Base-by-base conservation (phyloP, 2,329 filamentous ascomycete genomes). In the Hypoxylon sp. region DNA sequence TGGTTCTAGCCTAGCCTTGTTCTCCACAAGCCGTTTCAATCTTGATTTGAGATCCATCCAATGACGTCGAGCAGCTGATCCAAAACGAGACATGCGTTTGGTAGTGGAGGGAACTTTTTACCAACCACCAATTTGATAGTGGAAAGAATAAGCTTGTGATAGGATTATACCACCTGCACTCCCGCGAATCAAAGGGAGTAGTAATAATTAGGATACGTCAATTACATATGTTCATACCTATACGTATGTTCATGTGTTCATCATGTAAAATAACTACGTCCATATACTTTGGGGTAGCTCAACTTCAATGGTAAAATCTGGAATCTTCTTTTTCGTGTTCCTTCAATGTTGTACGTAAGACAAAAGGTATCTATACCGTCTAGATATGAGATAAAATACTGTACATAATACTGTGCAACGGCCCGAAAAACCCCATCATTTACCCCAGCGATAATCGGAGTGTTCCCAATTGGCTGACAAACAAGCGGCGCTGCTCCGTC, bases 51-150 rank as follows among this genome's bases (percentile, higher is more conserved):
- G 44, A 22, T 57, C 50, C 17, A 39, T 48, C 67, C 67, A 70
- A 70, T 68, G 67, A 65, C 46, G 61, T 59, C 22, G 53, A 26
- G 61, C 22, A 61, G 50, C 42, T 53, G 65, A 68, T 68, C 65
- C 54, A 22, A 58, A 68, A 68, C 39, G 46, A 70, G 58, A 60
- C 39, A 65, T 67, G n/a, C 52, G 35, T 62, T 37, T 59, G 47
- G 50, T 69, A 35, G 48, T 50, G 35, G 44, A 51, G 51, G 57
- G 50, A 3, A 26, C 2, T 39, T 37, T n/a, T 19, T 59, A 31
- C 29, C 29, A 29, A 19, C 42, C n/a, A 31, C 13, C 44, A 35
- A 24, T 55, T 44, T 31, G 19, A n/a, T 14, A 58, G 31, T 52
- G n/a, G 26, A 14, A 26, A 26, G 11, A 31, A 50, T 31, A 50